phyloP scores from a whole-genome alignment of 2,329 filamentous ascomycete genomes.

The Cylindrodendrum hubeiense region DNA sequence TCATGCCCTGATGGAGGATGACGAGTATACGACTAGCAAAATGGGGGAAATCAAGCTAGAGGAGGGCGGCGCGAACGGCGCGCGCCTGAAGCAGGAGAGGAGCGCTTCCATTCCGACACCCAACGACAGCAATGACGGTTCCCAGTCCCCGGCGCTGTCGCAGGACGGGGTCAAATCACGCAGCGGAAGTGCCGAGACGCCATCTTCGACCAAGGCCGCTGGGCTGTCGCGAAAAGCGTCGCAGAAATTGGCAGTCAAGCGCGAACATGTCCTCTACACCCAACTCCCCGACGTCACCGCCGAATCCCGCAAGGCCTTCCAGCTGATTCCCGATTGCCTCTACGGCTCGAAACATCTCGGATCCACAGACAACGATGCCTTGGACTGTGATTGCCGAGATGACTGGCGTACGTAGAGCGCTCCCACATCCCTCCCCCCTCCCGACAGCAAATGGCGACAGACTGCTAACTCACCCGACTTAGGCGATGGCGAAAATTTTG shows the following conservation, averaged over 20 bases:
- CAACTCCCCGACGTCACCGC: constrained; percentile 83
- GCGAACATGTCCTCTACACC: constrained; percentile 75
- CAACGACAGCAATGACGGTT: constrained; percentile 42
- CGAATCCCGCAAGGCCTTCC: constrained; percentile 82
- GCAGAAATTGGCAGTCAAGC: constrained; percentile 72
- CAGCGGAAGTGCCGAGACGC: constrained; percentile 61
- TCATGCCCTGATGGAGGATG: constrained; percentile 56
- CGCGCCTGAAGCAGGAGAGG: constrained; percentile 55
- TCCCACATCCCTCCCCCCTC: neutral
- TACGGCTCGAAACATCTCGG: constrained; percentile 95
- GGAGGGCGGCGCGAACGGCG: constrained; percentile 52
- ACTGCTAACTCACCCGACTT: constrained; percentile 35
- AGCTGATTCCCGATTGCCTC: constrained; percentile 85
- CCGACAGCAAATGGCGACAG: neutral
- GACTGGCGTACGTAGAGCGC: constrained; percentile 84
- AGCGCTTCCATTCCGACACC: constrained; percentile 55
- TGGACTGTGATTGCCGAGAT: constrained; percentile 95
- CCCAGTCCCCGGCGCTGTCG: constrained; percentile 56
- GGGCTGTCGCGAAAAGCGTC: constrained; percentile 81
- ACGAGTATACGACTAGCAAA: constrained; percentile 53
- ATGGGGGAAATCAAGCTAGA: constrained; percentile 61
- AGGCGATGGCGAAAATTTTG: constrained; percentile 78
- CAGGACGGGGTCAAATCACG: constrained; percentile 60
- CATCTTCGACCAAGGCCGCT: constrained; percentile 67
- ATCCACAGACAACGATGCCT: constrained; percentile 86